Evolutionary conservation across 2,329 filamentous ascomycete species (phyloP), one percentile per base, ranked within the genome.

Genomic region (Huntiella savannae): DNA sequence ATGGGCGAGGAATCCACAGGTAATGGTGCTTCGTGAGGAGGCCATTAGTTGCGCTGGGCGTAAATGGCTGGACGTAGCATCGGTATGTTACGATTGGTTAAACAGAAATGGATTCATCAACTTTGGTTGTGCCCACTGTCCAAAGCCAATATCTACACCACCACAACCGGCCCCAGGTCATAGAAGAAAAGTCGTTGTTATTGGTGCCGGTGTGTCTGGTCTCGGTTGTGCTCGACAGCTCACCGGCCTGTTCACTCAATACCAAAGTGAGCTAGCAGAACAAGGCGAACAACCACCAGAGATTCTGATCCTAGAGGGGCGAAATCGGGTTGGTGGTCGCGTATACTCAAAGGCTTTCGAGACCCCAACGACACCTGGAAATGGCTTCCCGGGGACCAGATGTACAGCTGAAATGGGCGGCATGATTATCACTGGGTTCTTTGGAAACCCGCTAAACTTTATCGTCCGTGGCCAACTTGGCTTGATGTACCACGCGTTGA

Each of bases 361-460:
- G 69, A 76, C 65, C 64, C 80, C 65, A 60, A 72, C 59, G 61
- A 66, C 47, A 57, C 66, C 56, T 61, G 63, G 52, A 3, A 17
- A 28, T n/a, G 43, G 12, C 54, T 75, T 57, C 62, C 62, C 73
- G 63, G 70, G 67, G 6, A 71, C 68, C 51, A 67, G 75, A 43
- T 81, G 80, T 56, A 96, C 87, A 15, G 91, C 85, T 32, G 91
- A 98, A 60, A 92, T 95, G 78, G 91, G 91, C 22, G 91, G 88
- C 47, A 94, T 98, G 70, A 96, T 98, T 50, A 86, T 98, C 51
- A 95, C 92, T 33, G 91, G 91, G 0, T 98, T 96, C 58, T 86
- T 96, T 53, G 92, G 92, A 13, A 98, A 98, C 55, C 91, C 91
- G 4, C 65, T 98, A 54, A 92, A 95, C 58, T 75, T 87, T 42